Evolutionary conservation across 1,139 yeast genomes (phyloP), one percentile per base, ranked within the genome.

Genomic region (Suhomyces bokatorum): DNA sequence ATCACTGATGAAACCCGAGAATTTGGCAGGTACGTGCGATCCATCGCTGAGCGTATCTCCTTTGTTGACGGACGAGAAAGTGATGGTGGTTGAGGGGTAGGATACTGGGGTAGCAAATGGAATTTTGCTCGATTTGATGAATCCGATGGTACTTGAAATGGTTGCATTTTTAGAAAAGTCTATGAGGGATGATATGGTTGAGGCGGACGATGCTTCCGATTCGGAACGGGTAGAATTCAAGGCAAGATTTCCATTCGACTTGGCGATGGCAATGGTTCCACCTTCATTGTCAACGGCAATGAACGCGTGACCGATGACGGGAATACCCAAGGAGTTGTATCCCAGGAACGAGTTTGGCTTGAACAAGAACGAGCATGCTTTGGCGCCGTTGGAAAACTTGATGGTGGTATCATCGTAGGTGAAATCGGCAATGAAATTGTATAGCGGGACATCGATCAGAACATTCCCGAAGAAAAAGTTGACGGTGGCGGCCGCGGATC

Each of bases 281-380:
- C 81, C 81, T 17, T 77, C 88, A 50, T 80, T 75, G 61, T 87
- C 95, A 37, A 86, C 81, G 0, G 85, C 93, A 38, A 85, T 52
- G 59, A 82, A 87, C 22, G 78, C 66, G 39, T 74, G 70, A 43
- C 72, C 69, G 44, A 87, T 54, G 52, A 87, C 81, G 1, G 87
- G 73, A 9, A 80, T 64, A 1, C 96, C 96, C 32, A 88, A 63
- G 1, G 81, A 57, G 16, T 77, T 72, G 58, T 70, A 83, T 1
- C 91, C 90, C 3, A 67, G 52, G 13, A 53, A 49, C 4, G 71
- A 64, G 37, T 78, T 73, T 0, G 90, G 86, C 29, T 73, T 61
- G 39, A 87, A 64, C 13, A 75, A 72, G 41, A 87, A 66, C 33
- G 64, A 70, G 58, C 96, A 88, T 0, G 91, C 93, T 6, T 58